phyloP scores from a whole-genome alignment of 768 basidiomycete species.

The Tricholoma saponaceum region DNA sequence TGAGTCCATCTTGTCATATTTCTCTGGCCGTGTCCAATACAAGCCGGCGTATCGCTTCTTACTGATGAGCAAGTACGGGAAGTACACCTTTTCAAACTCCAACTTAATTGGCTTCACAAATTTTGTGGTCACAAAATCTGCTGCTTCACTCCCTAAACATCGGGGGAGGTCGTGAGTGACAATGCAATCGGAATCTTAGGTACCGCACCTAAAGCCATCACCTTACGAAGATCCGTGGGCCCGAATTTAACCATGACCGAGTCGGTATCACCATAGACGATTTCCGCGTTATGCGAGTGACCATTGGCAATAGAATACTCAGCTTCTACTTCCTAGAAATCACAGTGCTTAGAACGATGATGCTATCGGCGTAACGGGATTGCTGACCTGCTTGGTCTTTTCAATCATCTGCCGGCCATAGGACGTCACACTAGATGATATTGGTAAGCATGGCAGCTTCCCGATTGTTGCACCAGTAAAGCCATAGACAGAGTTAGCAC shows the following conservation, averaged over 20 bases:
- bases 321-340: constrained; percentile 75
- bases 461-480: constrained; percentile 98
- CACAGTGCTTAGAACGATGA: neutral
- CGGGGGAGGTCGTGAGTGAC: constrained; percentile 1
- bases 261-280: constrained; percentile 99
- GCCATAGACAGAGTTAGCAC: constrained; percentile 98
- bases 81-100: constrained; percentile 99
- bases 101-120: constrained; percentile 97
- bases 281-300: constrained; percentile 80
- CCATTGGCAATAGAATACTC: constrained; percentile 86
- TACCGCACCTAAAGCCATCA: constrained; percentile 82
- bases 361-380: neutral
- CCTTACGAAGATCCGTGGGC: constrained; percentile 75
- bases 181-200: neutral
- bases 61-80: constrained; percentile 94
- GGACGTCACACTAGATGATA: constrained; percentile 92
- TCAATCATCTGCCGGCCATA: constrained; percentile 99
- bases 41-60: constrained; percentile 98
- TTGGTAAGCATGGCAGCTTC: constrained; percentile 91
- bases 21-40: constrained; percentile 95
- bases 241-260: constrained; percentile 99
- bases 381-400: constrained; percentile 77
- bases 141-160: constrained; percentile 80
- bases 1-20: constrained; percentile 99
- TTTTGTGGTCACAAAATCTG: constrained; percentile 83